Evolutionary conservation across 2,329 filamentous ascomycete genomes (phyloP).

Genomic region (Colletotrichum sojae): DNA sequence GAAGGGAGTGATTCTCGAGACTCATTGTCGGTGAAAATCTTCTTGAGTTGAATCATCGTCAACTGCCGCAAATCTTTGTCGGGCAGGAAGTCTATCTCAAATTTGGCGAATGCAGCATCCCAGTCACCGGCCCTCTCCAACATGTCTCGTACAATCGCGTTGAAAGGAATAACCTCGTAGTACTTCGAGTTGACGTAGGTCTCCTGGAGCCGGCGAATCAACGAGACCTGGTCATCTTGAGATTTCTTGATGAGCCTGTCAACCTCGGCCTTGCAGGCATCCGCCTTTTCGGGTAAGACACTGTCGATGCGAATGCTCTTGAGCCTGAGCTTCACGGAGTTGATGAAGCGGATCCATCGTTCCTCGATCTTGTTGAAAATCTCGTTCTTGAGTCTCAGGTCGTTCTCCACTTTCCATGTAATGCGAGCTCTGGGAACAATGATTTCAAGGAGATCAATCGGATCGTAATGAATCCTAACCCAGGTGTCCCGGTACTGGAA

Average conservation of each 20-base stretch:
- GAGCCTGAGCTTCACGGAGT: constrained; percentile 85
- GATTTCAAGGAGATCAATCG: constrained; percentile 93
- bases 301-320: constrained; percentile 93
- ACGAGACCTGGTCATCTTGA: constrained; percentile 83
- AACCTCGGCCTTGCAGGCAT: constrained; percentile 85
- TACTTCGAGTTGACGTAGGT: constrained; percentile 95
- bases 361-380: constrained; percentile 86
- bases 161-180: constrained; percentile 96
- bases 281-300: constrained; percentile 87
- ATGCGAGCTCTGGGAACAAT: constrained; percentile 91
- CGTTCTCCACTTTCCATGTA: constrained; percentile 98
- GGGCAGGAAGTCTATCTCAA: constrained; percentile 93
- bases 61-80: constrained; percentile 96
- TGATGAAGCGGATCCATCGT: constrained; percentile 87
- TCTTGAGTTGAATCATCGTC: constrained; percentile 92
- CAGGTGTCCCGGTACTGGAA: constrained; percentile 91
- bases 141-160: constrained; percentile 88
- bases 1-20: constrained; percentile 82
- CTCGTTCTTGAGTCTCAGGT: constrained; percentile 92
- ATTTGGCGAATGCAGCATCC: constrained; percentile 91
- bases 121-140: constrained; percentile 94
- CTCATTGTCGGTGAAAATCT: constrained; percentile 93
- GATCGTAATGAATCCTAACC: constrained; percentile 91
- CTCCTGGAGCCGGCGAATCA: constrained; percentile 85
- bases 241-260: constrained; percentile 83